These are phyloP conservation scores for Neofusicoccum sp. DNA, from an alignment of 2,329 filamentous ascomycete genomes.

Conservation along the genomic window DNA sequence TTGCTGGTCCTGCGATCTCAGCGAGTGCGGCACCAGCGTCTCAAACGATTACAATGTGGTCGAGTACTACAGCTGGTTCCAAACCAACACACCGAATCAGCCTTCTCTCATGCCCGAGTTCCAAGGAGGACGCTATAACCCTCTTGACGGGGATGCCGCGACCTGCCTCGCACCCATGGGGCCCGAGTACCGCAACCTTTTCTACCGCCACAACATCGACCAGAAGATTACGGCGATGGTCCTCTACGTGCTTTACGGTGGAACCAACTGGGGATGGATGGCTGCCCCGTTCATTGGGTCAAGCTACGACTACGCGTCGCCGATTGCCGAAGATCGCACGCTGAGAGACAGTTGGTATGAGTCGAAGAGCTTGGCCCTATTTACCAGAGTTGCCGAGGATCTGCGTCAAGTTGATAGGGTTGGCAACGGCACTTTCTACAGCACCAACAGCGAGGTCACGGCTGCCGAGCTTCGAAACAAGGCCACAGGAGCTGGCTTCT, in stretches of 20 bases:
- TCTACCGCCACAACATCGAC: conserved; percentile 62
- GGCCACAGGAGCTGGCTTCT: conserved; percentile 57
- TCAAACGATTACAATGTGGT: conserved; percentile 56
- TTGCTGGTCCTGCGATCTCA: conserved; percentile 64
- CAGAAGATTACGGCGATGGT: conserved; percentile 60
- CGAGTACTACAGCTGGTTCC: conserved; percentile 49
- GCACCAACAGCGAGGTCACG: conserved; percentile 53
- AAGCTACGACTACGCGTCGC: conserved; percentile 63
- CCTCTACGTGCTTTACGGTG: conserved; percentile 65
- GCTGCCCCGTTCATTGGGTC: conserved; percentile 58
- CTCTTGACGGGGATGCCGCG: conserved; percentile 60
- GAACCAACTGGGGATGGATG: conserved; percentile 62
- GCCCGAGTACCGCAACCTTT: conserved; percentile 61
- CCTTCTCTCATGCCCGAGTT: conserved; percentile 59
- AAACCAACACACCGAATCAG: conserved; percentile 42
- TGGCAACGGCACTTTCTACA: conserved; percentile 50
- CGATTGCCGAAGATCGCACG: conserved; percentile 59
- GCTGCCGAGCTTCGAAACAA: conserved; percentile 59
- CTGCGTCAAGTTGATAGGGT: conserved; percentile 54
- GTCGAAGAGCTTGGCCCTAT: conserved; percentile 60
- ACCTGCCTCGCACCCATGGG: conserved; percentile 56
- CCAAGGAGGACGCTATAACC: conserved; percentile 60
- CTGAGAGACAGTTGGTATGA: conserved; percentile 62
- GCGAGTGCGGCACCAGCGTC: conserved; percentile 58
- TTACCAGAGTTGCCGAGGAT: conserved; percentile 58